Conservation (phyloP, 108 stramenopile genomes). For the Discostella pseudostelligera region DNA sequence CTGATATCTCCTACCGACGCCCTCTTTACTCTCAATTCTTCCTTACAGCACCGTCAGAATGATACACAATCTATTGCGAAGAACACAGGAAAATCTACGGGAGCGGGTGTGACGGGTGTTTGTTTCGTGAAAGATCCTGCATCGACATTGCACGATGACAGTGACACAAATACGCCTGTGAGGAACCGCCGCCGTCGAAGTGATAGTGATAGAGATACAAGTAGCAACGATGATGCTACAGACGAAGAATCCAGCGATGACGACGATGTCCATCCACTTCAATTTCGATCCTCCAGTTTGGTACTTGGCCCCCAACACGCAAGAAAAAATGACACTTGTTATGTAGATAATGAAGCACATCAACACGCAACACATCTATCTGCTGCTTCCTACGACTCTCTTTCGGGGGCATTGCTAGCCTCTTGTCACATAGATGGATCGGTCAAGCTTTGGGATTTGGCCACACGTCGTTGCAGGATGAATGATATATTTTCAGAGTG, state of each 20-base stretch:
- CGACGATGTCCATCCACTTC: slow-evolving; percentile 14
- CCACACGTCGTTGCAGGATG: slow-evolving; percentile 37
- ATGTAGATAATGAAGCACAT: neutral
- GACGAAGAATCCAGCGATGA: slow-evolving; percentile 24
- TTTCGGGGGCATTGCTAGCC: slow-evolving; percentile 33
- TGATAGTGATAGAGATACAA: neutral
- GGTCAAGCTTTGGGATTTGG: slow-evolving; percentile 48
- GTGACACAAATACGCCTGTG: too few relatives aligned
- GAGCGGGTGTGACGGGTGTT: slow-evolving; percentile 37
- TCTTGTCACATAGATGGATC: slow-evolving; percentile 46
- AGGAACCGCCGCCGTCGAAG: too few relatives aligned
- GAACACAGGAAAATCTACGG: neutral
- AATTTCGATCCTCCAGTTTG: slow-evolving; percentile 39
- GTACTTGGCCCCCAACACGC: slow-evolving; percentile 18
- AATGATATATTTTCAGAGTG: slow-evolving; percentile 11
- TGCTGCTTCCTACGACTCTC: slow-evolving; percentile 32
- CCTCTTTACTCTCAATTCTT: slow-evolving; percentile 37
- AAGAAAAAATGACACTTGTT: neutral
- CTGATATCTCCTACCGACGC: slow-evolving; percentile 24
- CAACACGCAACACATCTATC: slow-evolving; percentile 30
- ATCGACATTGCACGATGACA: neutral
- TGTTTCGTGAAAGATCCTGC: slow-evolving; percentile 37
- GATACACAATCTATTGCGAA: neutral
- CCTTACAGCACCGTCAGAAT: neutral
- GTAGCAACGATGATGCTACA: neutral